Percentiles rank a stretch among this genome's conserved stretches.
phyloP scores from a whole-genome alignment of 164 flowering plant species.

The Echeveria elegans region DNA sequence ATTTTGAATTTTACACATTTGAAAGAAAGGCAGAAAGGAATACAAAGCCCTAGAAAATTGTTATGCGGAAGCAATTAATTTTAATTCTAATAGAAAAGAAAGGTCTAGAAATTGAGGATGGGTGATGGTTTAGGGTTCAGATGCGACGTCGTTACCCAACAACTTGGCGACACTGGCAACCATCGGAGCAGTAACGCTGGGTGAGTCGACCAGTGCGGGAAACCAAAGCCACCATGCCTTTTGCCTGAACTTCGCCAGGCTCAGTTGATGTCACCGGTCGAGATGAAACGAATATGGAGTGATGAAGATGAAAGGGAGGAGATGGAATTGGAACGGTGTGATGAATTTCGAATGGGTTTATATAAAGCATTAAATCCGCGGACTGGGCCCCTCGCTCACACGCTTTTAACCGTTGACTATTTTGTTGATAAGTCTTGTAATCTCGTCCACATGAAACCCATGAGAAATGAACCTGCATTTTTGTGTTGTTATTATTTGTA shows the following conservation, averaged over 20 bases:
- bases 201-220: neutral
- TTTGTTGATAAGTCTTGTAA: too few species aligned
- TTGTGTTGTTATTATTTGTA: too few species aligned
- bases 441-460: too few species aligned
- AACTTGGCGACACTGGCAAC: conserved; percentile 7
- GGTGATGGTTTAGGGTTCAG: neutral
- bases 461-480: too few species aligned
- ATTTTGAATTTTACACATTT: too few species aligned
- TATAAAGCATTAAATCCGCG: neutral
- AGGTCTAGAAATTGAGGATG: neutral
- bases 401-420: neutral
- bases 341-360: neutral
- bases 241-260: neutral
- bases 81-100: too few species aligned
- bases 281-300: neutral
- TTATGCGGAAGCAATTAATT: too few species aligned
- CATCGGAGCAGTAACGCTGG: conserved; percentile 7
- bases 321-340: neutral
- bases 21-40: too few species aligned
- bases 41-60: too few species aligned
- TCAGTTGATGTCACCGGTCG: neutral
- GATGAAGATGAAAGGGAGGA: neutral
- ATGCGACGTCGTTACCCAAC: neutral
- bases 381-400: neutral
- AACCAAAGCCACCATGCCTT: conserved; percentile 1